Conservation (phyloP, 129 eudicot genomes). For the Centrapalus pauciflorus region DNA sequence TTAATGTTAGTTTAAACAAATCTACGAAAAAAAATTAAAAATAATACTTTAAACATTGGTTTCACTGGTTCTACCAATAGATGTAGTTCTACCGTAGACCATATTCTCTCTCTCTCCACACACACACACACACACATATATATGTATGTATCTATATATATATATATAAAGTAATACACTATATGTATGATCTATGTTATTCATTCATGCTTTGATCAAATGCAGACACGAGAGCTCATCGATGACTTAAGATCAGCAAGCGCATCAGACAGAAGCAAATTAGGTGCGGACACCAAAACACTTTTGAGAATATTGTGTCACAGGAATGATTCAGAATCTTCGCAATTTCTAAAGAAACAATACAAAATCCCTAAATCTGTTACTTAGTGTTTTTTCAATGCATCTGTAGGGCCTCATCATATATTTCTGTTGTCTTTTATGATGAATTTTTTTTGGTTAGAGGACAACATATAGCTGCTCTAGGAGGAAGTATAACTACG, state of each 20-base stretch:
- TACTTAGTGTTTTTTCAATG: slow-evolving; percentile 36
- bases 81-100: no score
- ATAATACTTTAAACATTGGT: no score
- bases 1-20: no score
- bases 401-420: not conserved
- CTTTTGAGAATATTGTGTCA: slow-evolving; percentile 82
- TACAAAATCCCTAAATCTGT: slow-evolving; percentile 87
- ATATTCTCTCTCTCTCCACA: no score
- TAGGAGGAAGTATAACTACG: not conserved
- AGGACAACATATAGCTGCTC: slow-evolving; percentile 24
- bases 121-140: no score
- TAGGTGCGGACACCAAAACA: slow-evolving; percentile 86
- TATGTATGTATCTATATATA: no score
- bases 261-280: slow-evolving; percentile 59
- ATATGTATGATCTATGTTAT: not conserved
- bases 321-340: slow-evolving; percentile 85
- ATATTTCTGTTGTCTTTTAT: slow-evolving; percentile 1
- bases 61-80: no score
- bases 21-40: no score
- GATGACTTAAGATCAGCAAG: slow-evolving; percentile 79
- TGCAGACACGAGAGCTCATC: slow-evolving; percentile 87
- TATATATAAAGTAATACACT: no score
- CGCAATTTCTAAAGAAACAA: slow-evolving; percentile 97
- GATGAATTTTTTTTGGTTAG: slow-evolving; percentile 25
- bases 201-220: slow-evolving; percentile 5